Percentiles rank a stretch among this genome's conserved stretches.
Evolutionary conservation across 352 stramenopile species (phyloP).

Genomic region (Pythium brachiatum): DNA sequence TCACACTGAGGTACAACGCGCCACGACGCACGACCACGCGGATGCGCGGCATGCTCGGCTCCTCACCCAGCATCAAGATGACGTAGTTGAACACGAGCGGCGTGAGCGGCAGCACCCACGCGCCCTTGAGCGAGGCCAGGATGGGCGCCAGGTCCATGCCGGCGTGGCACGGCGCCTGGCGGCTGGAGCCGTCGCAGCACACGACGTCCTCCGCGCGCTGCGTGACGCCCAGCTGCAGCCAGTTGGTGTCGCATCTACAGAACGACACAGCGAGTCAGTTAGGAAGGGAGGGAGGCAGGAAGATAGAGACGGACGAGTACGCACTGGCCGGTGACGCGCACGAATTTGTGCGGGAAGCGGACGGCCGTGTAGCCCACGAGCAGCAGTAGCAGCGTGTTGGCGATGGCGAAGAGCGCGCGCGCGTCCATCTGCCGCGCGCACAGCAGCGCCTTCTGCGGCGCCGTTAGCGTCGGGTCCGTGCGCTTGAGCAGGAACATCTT

Average conservation of each 20-base stretch:
- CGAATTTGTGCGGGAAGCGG: constrained; percentile 61
- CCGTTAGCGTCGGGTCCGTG: constrained; percentile 17
- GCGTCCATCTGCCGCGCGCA: constrained; percentile 44
- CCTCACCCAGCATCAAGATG: constrained; percentile 54
- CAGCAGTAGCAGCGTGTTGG: constrained; percentile 55
- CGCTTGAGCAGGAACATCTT: constrained; percentile 17
- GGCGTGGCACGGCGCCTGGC: constrained; percentile 52
- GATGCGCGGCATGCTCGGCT: constrained; percentile 46
- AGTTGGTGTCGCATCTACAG: constrained; percentile 68
- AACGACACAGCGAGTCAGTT: constrained; percentile 6
- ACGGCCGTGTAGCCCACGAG: constrained; percentile 51
- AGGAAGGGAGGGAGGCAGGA: neutral
- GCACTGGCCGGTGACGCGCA: constrained; percentile 69
- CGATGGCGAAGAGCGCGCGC: constrained; percentile 39
- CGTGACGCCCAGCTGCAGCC: constrained; percentile 40
- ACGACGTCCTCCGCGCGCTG: constrained; percentile 36
- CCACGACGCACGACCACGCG: constrained; percentile 53
- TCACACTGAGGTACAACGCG: constrained; percentile 55
- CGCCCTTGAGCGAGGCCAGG: constrained; percentile 46
- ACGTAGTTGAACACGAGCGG: constrained; percentile 69
- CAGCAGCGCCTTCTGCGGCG: constrained; percentile 43
- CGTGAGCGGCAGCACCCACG: constrained; percentile 61
- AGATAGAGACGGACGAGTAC: constrained; percentile 23
- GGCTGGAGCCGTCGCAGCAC: constrained; percentile 43
- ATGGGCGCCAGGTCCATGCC: constrained; percentile 60